Percentiles rank a stretch among this genome's conserved stretches.
Evolutionary conservation across 2,329 filamentous ascomycete species (phyloP).

Genomic region (Exserohilum rostratum): DNA sequence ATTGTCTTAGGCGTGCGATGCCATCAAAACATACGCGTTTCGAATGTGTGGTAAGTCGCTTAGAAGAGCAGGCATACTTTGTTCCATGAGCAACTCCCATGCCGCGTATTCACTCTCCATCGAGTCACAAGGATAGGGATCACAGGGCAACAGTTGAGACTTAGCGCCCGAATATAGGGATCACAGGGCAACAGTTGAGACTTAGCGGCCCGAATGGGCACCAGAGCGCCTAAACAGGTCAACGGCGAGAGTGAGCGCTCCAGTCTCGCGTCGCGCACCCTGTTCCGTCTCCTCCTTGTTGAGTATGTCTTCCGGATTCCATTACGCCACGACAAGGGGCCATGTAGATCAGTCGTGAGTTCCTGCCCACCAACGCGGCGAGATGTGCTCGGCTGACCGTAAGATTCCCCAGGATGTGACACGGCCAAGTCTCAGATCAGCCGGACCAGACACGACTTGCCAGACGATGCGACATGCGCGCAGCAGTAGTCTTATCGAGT

Average conservation of each 20-base stretch:
- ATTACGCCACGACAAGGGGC: slow-evolving; percentile 41
- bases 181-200: slow-evolving; percentile 6
- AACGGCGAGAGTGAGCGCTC: slow-evolving; percentile 20
- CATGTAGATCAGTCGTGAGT: slow-evolving; percentile 42
- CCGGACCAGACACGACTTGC: slow-evolving; percentile 29
- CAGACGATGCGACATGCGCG: slow-evolving; percentile 7
- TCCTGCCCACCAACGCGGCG: slow-evolving; percentile 33
- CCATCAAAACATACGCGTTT: neutral
- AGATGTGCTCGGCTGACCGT: slow-evolving; percentile 38
- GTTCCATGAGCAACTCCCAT: neutral
- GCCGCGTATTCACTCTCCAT: neutral
- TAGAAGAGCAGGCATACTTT: neutral
- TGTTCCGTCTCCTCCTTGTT: slow-evolving; percentile 38
- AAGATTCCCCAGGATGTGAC: slow-evolving; percentile 26
- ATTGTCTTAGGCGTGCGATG: neutral
- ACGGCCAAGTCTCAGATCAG: slow-evolving; percentile 46
- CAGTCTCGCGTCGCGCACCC: slow-evolving; percentile 24
- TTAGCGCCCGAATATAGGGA: slow-evolving; percentile 14
- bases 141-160: slow-evolving; percentile 6
- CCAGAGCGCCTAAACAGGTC: slow-evolving; percentile 12
- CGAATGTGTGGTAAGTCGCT: neutral
- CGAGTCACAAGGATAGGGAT: slow-evolving; percentile 6
- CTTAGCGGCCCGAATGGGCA: slow-evolving; percentile 15
- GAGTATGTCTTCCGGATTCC: slow-evolving; percentile 37
- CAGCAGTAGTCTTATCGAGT: slow-evolving; percentile 11